Evolutionary conservation across 202 grass and related monocot genomes (phyloP).

Genomic region (Saccharum hybrid): DNA sequence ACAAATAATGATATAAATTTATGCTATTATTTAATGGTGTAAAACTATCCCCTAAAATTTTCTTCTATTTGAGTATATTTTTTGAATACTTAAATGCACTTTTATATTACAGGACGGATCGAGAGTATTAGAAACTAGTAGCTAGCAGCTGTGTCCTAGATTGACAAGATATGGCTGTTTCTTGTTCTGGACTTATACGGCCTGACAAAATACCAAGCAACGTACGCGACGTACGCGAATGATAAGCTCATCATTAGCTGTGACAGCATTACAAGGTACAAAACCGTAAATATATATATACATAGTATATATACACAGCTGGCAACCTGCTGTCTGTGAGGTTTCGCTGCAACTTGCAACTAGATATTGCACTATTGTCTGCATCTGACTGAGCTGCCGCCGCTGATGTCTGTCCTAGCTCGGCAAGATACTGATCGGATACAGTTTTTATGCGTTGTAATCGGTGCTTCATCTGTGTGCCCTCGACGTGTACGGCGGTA

Average conservation of each 20-base stretch:
- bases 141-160: conserved; percentile 6
- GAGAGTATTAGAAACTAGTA: too few relatives aligned
- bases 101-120: too few relatives aligned
- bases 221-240: not conserved
- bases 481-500: not conserved
- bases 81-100: too few relatives aligned
- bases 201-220: not conserved
- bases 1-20: too few relatives aligned
- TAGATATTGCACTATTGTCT: not conserved
- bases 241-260: not conserved
- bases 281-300: not conserved
- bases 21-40: too few relatives aligned
- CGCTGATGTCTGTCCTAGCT: not conserved
- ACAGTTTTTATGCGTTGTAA: not conserved
- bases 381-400: not conserved
- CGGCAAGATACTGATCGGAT: not conserved
- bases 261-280: not conserved
- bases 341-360: not conserved
- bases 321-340: too few relatives aligned
- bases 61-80: too few relatives aligned
- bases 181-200: not conserved
- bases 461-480: not conserved
- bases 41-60: too few relatives aligned
- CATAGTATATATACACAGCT: too few relatives aligned
- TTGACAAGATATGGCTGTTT: not conserved